Conservation (phyloP, 2,329 filamentous ascomycete species). For the Clarireedia sp. region DNA sequence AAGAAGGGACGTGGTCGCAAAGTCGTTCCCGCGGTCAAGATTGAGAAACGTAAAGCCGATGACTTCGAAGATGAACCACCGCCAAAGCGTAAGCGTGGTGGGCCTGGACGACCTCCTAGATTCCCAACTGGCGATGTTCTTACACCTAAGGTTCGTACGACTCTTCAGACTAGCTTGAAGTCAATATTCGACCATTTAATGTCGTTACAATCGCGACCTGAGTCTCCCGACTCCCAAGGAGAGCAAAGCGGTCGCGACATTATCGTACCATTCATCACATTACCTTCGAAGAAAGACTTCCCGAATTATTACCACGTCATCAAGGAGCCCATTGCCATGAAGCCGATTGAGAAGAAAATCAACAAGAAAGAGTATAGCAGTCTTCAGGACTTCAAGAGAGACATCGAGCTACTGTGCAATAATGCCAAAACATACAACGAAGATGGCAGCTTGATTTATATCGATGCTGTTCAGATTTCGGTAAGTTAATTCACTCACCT, state of each 20-base stretch:
- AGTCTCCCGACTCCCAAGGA: conserved; percentile 29
- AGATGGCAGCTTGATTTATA: conserved; percentile 83
- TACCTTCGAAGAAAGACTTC: conserved; percentile 82
- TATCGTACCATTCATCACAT: conserved; percentile 88
- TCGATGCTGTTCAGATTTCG: conserved; percentile 89
- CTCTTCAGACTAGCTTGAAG: conserved; percentile 74
- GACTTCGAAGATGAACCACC: conserved; percentile 65
- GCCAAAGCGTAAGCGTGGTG: conserved; percentile 69
- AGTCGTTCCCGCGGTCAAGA: conserved; percentile 48
- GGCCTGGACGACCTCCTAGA: conserved; percentile 59
- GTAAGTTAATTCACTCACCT: conserved; percentile 43
- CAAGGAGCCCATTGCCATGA: conserved; percentile 88
- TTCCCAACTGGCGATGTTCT: conserved; percentile 47
- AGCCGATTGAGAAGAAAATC: conserved; percentile 88
- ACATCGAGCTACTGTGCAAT: conserved; percentile 75
- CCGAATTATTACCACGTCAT: conserved; percentile 96
- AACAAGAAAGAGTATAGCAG: conserved; percentile 89
- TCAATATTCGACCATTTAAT: conserved; percentile 73
- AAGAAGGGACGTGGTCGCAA: conserved; percentile 82
- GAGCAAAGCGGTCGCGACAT: conserved; percentile 64
- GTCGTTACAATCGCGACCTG: conserved; percentile 36
- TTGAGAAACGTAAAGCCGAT: conserved; percentile 80
- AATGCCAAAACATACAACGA: conserved; percentile 97
- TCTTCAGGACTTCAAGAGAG: conserved; percentile 70
- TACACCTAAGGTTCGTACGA: conserved; percentile 59